Evolutionary conservation across 495 filamentous ascomycete genomes (phyloP).

Genomic region (Aspergillus indologenus): DNA sequence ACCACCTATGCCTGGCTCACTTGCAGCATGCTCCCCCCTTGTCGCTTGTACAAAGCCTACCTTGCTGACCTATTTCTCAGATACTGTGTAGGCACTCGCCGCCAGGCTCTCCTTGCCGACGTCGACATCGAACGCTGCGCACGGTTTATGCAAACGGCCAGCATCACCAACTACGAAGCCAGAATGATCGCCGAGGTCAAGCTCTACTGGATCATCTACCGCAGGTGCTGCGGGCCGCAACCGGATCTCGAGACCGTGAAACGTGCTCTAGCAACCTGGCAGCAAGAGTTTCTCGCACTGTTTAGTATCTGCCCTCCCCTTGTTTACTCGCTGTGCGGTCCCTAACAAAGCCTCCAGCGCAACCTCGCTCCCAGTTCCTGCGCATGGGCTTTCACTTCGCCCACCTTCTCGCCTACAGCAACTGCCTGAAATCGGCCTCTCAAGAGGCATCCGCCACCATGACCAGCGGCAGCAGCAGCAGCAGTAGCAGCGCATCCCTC

Average conservation of each 20-base stretch:
- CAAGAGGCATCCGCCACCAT: conserved; percentile 28
- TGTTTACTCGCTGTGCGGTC: no score
- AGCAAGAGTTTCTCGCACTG: no score
- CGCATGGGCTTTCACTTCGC: conserved; percentile 49
- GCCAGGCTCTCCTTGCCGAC: conserved; percentile 34
- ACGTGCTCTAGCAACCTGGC: no score
- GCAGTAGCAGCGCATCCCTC: conserved; percentile 17
- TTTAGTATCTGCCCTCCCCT: no score
- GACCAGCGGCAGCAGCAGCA: no score
- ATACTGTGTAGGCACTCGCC: conserved; percentile 46
- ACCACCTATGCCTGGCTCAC: conserved; percentile 46
- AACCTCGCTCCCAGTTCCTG: conserved; percentile 47
- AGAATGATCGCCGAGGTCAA: conserved; percentile 47
- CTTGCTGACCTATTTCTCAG: no score
- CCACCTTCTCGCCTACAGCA: conserved; percentile 41
- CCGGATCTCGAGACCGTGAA: no score
- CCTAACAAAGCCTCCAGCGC: conserved; percentile 20
- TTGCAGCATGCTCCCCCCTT: conserved; percentile 22
- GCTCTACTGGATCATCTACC: conserved; percentile 46
- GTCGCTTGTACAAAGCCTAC: no score
- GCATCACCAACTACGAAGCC: conserved; percentile 42
- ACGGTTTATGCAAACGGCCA: conserved; percentile 34
- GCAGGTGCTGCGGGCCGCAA: no score
- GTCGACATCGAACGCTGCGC: conserved; percentile 40
- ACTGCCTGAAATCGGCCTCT: conserved; percentile 36